phyloP scores from a whole-genome alignment of 495 filamentous ascomycete genomes.

The Astrothelium macrocarpum region DNA sequence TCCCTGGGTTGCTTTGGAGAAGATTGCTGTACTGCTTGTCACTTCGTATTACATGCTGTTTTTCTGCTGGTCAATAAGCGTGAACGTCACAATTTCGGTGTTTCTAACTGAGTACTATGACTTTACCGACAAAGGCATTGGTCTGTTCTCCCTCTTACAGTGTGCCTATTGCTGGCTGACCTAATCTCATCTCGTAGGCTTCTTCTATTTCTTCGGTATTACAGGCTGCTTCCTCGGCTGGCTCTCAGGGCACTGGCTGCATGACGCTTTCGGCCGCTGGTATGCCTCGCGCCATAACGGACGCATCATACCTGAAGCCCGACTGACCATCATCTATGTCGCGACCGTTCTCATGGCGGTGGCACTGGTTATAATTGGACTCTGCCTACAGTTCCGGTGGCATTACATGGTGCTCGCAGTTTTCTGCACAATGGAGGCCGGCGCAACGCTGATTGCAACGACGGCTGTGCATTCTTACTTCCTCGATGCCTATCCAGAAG shows the following conservation, averaged over 20 bases:
- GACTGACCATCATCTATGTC: constrained; percentile 6
- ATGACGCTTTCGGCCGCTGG: background rate
- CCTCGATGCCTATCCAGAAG: constrained; percentile 28
- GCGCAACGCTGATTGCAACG: background rate
- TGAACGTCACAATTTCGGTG: constrained; percentile 7
- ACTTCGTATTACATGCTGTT: constrained; percentile 2
- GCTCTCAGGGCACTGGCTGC: background rate
- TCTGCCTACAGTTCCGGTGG: constrained; percentile 1
- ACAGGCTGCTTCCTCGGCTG: constrained; percentile 3
- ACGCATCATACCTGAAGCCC: constrained; percentile 1
- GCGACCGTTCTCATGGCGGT: background rate
- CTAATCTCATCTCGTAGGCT: background rate
- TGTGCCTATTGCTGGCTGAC: background rate
- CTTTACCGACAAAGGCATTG: constrained; percentile 3
- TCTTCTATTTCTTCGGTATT: constrained; percentile 1
- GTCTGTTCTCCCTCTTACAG: background rate
- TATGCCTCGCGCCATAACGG: background rate
- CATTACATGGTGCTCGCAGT: constrained; percentile 9
- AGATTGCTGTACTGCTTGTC: background rate
- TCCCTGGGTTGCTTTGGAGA: background rate
- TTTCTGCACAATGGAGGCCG: background rate
- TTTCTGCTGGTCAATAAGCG: constrained; percentile 5
- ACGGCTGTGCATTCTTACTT: constrained; percentile 27
- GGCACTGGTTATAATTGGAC: background rate
- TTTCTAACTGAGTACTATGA: background rate